These are phyloP conservation scores for Thelonectria rubi DNA, from an alignment of 2,329 filamentous ascomycete genomes.

Conservation along the genomic window DNA sequence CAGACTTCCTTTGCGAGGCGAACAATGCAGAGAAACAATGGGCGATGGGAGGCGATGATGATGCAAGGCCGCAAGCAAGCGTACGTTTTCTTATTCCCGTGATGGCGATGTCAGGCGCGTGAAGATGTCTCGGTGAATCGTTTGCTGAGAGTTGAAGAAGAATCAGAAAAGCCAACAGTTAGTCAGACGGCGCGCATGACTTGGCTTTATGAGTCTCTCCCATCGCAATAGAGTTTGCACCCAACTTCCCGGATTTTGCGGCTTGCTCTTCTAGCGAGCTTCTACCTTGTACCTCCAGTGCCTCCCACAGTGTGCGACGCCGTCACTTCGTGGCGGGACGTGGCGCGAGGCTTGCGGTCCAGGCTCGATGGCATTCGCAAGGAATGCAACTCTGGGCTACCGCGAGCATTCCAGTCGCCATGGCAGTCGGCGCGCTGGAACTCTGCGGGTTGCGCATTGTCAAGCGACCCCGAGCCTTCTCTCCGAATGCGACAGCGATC, in stretches of 20 bases:
- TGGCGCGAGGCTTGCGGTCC: constrained; percentile 44
- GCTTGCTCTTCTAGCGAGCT: constrained; percentile 31
- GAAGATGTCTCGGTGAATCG: neutral
- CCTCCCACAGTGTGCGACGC: constrained; percentile 13
- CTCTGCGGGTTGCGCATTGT: neutral
- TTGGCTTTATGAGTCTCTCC: constrained; percentile 19
- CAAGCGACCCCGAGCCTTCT: neutral
- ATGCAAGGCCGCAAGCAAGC: constrained; percentile 25
- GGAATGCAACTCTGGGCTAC: constrained; percentile 27
- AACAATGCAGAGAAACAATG: constrained; percentile 22
- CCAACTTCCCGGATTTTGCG: constrained; percentile 31
- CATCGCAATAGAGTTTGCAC: constrained; percentile 33
- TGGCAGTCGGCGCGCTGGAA: neutral
- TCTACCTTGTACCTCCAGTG: constrained; percentile 8
- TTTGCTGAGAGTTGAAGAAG: constrained; percentile 5
- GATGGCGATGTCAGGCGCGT: constrained; percentile 3
- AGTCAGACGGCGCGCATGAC: neutral
- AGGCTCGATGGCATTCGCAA: constrained; percentile 34
- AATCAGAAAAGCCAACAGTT: neutral
- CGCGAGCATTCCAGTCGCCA: constrained; percentile 38
- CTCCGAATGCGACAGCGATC: neutral
- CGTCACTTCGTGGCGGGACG: constrained; percentile 34
- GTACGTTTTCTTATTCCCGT: constrained; percentile 24
- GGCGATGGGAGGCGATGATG: constrained; percentile 15
- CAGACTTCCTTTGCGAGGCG: constrained; percentile 23